Evolutionary conservation across 2,329 filamentous ascomycete species (phyloP), one percentile per base, ranked within the genome.

Genomic region (Rutstroemia sp.): DNA sequence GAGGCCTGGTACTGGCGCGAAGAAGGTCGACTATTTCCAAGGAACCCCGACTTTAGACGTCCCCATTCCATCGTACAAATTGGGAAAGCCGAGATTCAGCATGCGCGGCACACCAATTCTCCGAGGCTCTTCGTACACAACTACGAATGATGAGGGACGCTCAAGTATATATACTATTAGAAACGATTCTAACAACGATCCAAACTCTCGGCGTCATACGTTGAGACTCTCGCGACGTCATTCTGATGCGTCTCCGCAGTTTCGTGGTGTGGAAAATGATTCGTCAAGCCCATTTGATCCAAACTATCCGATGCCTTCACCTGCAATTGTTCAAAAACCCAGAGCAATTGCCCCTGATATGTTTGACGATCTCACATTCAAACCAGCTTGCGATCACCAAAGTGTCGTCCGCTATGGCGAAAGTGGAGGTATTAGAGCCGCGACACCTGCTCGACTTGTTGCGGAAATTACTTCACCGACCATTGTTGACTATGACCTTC

Each of bases 401-500:
- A 77, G 85, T 1, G 84, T 96, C 57, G 92, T 99, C 21, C 87
- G 90, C 57, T 96, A 95, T 70, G 85, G 89, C 2, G 74, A 77
- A 4, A 83, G 82, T 10, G 84, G 85, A 49, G 81, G 90, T 44
- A 92, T 99, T 19, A 86, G 86, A 30, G 94, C 94, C 37, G 94
- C 94, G 14, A 96, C 91, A 0, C 91, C 92, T 1, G 86, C 92
- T 3, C 86, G 94, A 12, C 83, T 99, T 39, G 89, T 99, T 50
- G 92, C 92, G 12, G 92, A 99, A 72, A 96, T 99, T 61, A 97
- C 94, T 0, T 97, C 94, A 0, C 90, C 94, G 16, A 91, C 85
- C 50, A 96, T 97, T 69, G 83, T 99, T 67, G 92, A 99, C 71
- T 99, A 99, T 70, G 92, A 97, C 67, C 79, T 99, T 5, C 82